Percentiles rank a stretch among this genome's conserved stretches.
Evolutionary conservation across 108 stramenopile species (phyloP).

Genomic region (Nannochloropsis salina): DNA sequence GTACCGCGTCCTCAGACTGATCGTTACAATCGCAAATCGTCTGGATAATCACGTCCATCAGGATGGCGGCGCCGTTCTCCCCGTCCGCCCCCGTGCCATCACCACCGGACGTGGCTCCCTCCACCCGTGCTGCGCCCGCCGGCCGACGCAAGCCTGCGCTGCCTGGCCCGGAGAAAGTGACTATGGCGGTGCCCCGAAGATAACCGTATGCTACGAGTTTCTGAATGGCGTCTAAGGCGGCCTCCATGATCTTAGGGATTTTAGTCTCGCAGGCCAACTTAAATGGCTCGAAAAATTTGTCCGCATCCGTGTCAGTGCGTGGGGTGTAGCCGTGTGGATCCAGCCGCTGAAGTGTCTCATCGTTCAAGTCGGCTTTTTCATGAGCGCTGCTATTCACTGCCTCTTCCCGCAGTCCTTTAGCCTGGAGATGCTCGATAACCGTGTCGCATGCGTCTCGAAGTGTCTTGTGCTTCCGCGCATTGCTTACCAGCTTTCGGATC

Average conservation of each 20-base stretch:
- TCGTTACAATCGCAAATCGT: constrained; percentile 56
- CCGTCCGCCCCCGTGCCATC: constrained; percentile 26
- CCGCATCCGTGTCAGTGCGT: constrained; percentile 30
- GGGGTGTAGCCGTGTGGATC: background rate
- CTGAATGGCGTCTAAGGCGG: constrained; percentile 56
- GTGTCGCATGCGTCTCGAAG: constrained; percentile 10
- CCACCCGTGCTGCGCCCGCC: constrained; percentile 22
- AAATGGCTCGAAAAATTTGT: constrained; percentile 50
- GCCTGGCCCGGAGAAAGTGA: background rate
- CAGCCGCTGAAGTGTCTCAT: background rate
- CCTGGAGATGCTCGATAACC: constrained; percentile 3
- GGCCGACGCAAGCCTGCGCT: constrained; percentile 19
- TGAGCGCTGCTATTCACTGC: too few species aligned
- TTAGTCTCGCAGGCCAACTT: constrained; percentile 46
- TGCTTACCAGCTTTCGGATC: constrained; percentile 17
- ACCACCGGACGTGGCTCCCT: constrained; percentile 18
- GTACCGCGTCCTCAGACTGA: constrained; percentile 56
- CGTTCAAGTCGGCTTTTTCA: background rate
- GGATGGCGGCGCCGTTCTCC: background rate
- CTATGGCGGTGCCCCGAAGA: constrained; percentile 23
- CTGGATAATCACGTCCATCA: constrained; percentile 39
- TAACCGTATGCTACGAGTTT: constrained; percentile 53
- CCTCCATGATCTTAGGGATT: constrained; percentile 46
- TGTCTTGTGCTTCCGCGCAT: constrained; percentile 14
- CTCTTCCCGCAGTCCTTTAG: background rate